Evolutionary conservation across 352 stramenopile genomes (phyloP).

Genomic region (Phytophthora fragariae): DNA sequence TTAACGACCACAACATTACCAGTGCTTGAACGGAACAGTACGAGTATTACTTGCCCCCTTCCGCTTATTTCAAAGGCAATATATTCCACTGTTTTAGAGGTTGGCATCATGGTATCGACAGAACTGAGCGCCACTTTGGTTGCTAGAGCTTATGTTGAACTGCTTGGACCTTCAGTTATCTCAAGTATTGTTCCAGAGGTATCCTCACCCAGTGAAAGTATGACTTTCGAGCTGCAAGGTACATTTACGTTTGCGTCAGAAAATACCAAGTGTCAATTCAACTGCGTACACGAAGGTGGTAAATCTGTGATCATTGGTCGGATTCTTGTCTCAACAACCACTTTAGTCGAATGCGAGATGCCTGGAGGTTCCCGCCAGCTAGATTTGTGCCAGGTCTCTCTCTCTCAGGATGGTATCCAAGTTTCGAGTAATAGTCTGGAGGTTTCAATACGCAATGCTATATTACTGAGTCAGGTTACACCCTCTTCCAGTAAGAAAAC

Average conservation of each 20-base stretch:
- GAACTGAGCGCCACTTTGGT: conserved; percentile 1
- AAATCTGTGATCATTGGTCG: conserved; percentile 8
- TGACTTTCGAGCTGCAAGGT: conserved; percentile 41
- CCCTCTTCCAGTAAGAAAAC: conserved; percentile 27
- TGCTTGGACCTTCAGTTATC: conserved; percentile 39
- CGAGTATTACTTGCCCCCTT: conserved; percentile 37
- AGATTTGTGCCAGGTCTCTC: conserved; percentile 32
- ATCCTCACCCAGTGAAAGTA: conserved; percentile 11
- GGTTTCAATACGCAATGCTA: conserved; percentile 16
- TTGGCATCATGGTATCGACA: conserved; percentile 25
- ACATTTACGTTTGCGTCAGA: conserved; percentile 37
- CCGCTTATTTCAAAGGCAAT: conserved; percentile 28
- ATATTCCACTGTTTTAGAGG: conserved; percentile 30
- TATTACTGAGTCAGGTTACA: conserved; percentile 28
- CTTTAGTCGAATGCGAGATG: conserved; percentile 40
- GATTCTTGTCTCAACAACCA: conserved; percentile 22
- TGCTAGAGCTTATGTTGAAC: conserved; percentile 24
- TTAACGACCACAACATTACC: conserved; percentile 14
- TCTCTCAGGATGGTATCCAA: conserved; percentile 32
- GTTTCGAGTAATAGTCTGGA: conserved; percentile 39
- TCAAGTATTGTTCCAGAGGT: conserved; percentile 21
- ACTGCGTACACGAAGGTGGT: conserved; percentile 14
- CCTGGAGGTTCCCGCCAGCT: background rate
- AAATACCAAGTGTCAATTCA: conserved; percentile 33
- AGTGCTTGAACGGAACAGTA: conserved; percentile 19